phyloP scores from a whole-genome alignment of 768 basidiomycete genomes.

The Amanita rubescens region DNA sequence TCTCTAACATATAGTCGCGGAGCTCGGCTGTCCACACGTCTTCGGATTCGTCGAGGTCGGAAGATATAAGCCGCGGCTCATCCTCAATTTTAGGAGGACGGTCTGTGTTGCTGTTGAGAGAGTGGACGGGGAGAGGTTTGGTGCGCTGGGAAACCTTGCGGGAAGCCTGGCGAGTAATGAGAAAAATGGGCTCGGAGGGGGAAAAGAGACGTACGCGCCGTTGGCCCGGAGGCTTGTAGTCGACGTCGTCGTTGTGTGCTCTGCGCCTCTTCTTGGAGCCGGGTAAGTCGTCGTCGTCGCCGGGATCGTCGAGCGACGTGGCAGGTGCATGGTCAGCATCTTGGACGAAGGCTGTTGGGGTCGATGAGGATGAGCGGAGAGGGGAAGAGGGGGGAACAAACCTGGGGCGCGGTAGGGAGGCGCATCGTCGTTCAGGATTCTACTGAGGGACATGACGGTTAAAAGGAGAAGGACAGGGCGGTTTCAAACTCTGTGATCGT shows the following conservation, averaged over 20 bases:
- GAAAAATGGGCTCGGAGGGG: background rate
- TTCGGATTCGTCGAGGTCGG: conserved; percentile 76
- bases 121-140: conserved; percentile 18
- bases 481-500: conserved; percentile 26
- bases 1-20: conserved; percentile 60
- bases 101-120: conserved; percentile 13
- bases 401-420: conserved; percentile 20
- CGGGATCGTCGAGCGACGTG: background rate
- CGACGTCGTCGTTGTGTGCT: conserved; percentile 41
- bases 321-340: background rate
- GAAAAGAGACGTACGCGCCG: conserved; percentile 45
- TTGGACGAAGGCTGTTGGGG: background rate
- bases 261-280: conserved; percentile 39
- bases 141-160: conserved; percentile 36
- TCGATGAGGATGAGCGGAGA: background rate
- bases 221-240: conserved; percentile 39
- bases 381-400: conserved; percentile 18
- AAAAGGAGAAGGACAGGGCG: conserved; percentile 14
- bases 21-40: conserved; percentile 73
- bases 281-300: conserved; percentile 3
- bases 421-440: conserved; percentile 75
- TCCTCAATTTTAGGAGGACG: conserved; percentile 25
- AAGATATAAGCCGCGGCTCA: conserved; percentile 49
- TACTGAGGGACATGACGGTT: conserved; percentile 61
- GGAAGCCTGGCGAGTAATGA: conserved; percentile 21